phyloP scores from a whole-genome alignment of 257 asterid species.

The Echium plantagineum region DNA sequence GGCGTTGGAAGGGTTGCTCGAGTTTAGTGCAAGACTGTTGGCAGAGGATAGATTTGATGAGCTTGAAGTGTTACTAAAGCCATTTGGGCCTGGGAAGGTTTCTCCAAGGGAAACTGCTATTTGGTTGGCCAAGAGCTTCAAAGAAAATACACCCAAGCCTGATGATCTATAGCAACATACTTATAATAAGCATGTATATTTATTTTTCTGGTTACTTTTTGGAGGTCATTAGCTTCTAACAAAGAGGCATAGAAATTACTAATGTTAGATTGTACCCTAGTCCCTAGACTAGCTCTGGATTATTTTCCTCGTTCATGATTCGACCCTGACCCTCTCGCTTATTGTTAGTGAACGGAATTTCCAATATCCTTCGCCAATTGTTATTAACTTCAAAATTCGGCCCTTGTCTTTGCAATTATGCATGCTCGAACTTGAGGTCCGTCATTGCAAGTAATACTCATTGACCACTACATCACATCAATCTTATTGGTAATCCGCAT shows the following conservation, averaged over 20 bases:
- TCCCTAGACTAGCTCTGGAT: conserved; percentile 6
- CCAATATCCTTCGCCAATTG: too few species aligned
- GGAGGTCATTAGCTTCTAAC: conserved; percentile 20
- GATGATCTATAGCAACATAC: conserved; percentile 23
- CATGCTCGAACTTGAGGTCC: too few species aligned
- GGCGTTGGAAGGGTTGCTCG: conserved; percentile 87
- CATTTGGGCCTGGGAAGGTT: conserved; percentile 79
- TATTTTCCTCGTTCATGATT: not conserved
- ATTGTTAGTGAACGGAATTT: not conserved
- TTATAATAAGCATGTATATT: conserved; percentile 12
- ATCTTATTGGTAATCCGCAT: too few species aligned
- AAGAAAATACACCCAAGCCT: conserved; percentile 45
- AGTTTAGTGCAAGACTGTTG: conserved; percentile 76
- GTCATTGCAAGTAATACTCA: too few species aligned
- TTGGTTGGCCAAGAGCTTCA: conserved; percentile 84
- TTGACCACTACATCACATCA: too few species aligned
- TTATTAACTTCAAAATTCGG: too few species aligned
- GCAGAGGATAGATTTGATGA: conserved; percentile 73
- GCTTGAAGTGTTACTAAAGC: conserved; percentile 70
- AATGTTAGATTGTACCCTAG: conserved; percentile 20
- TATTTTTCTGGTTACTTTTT: conserved; percentile 10
- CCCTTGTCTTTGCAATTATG: too few species aligned
- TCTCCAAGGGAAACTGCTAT: conserved; percentile 97
- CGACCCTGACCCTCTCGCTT: not conserved
- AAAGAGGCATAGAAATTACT: conserved; percentile 21